Base-by-base conservation (phyloP, 2,329 filamentous ascomycete species). In the Fusarium sp. region DNA sequence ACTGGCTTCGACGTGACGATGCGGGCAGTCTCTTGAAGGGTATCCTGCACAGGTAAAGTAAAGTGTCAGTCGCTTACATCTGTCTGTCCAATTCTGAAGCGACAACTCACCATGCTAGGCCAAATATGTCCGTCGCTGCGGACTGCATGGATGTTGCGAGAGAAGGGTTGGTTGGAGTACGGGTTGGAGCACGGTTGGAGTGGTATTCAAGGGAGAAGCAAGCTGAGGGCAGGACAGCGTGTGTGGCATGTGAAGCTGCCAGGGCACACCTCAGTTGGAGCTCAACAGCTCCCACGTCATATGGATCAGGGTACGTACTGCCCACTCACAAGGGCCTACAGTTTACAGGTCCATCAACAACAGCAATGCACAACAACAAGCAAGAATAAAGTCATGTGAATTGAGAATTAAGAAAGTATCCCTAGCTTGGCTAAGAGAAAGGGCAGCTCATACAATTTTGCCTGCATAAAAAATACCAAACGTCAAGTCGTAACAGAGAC, bases 1-100 rank as follows among this genome's bases (percentile, higher is more conserved):
- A 86, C 85, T 10, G 84, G 81, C 71, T 86, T 85, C 65, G 88
- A 89, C 42, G 87, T 89, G 20, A 84, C 81, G 31, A 81, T 81
- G 67, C 81, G 80, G 33, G 76, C 78, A 12, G 81, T 80, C 63
- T 83, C 81, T 67, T 80, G 78, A 27, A 84, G 62, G n/a, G 79
- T 77, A 60, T 84, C 81, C 82, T 83, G 63, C 16, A 11, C 38
- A 55, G 35, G 22, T 24, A 55, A 36, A 53, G 22, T 56, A 51
- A 36, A 53, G 22, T 56, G 46, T 73, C 29, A 73, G 70, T 55
- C n/a, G 35, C 40, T 38, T n/a, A 42, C 33, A 29, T 33, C 31
- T 17, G 3, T 22, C 17, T 20, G 6, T 31, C 17, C 10, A 42
- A 62, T 6, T 36, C 24, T n/a, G 35, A 12, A 27, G 49, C 31